Percentiles rank a stretch among this genome's conserved stretches.
phyloP scores from a whole-genome alignment of 352 stramenopile species.

The Phytophthora parvispora region DNA sequence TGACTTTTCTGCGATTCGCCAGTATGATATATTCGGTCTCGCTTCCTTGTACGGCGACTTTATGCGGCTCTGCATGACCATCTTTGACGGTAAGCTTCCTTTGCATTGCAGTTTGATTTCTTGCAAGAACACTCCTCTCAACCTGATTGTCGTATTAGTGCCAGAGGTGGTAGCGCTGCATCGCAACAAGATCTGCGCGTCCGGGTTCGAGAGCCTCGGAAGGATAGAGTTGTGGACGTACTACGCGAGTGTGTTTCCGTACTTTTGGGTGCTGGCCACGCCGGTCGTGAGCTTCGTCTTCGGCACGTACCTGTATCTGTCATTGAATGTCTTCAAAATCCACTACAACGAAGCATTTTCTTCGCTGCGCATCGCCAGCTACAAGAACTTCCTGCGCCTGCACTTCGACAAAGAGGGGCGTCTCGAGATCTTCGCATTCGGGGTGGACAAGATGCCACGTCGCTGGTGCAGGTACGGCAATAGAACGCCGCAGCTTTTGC shows the following conservation, averaged over 20 bases:
- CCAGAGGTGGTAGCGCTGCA: slow-evolving; percentile 86
- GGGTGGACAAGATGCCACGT: slow-evolving; percentile 92
- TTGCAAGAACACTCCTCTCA: not conserved
- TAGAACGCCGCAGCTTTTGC: not conserved
- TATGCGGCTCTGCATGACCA: slow-evolving; percentile 83
- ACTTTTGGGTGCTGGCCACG: slow-evolving; percentile 89
- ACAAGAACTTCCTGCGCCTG: slow-evolving; percentile 92
- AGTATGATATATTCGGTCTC: slow-evolving; percentile 77
- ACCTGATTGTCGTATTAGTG: slow-evolving; percentile 43
- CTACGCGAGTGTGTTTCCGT: slow-evolving; percentile 88
- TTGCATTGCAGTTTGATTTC: not conserved
- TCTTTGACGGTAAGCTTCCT: slow-evolving; percentile 76
- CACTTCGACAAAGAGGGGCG: slow-evolving; percentile 81
- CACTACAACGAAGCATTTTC: slow-evolving; percentile 94
- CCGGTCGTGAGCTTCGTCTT: slow-evolving; percentile 86
- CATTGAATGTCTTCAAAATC: slow-evolving; percentile 86
- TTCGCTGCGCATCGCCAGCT: slow-evolving; percentile 87
- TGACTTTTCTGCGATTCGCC: slow-evolving; percentile 67
- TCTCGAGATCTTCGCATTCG: slow-evolving; percentile 85
- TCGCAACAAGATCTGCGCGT: slow-evolving; percentile 85
- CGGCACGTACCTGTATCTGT: slow-evolving; percentile 86
- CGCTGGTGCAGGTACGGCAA: slow-evolving; percentile 83
- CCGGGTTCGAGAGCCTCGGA: slow-evolving; percentile 63
- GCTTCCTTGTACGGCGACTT: slow-evolving; percentile 72
- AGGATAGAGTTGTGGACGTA: slow-evolving; percentile 87